Evolutionary conservation across 306 rosid species (phyloP), one percentile per base, ranked within the genome.

Genomic region (Oxytropis ochrocephala): DNA sequence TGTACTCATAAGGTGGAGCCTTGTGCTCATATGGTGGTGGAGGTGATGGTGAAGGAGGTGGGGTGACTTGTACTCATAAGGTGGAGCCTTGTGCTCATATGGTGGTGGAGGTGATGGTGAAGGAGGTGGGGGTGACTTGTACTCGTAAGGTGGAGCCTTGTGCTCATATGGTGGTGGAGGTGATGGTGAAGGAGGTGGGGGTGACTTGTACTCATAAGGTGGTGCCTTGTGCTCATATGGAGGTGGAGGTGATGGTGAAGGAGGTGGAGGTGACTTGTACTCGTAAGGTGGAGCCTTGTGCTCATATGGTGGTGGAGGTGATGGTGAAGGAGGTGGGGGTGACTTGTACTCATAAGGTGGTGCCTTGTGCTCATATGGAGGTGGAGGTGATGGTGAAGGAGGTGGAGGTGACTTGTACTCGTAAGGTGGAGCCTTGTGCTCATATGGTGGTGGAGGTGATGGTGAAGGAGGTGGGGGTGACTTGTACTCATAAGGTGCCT

Each of bases 291-390:
- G 78, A 0, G 85, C 43, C 43, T 38, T 38, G 83, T 0, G 83
- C 43, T 38, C 43, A 38, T 38, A 80, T 0, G 85, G 75, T 0
- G 79, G 62, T 0, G 79, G 82, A 0, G 92, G 91, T 18, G 95
- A 89, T 1, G 97, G 97, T 1, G 96, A 86, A 11, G 94, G 78
- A 10, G 69, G 69, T 2, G 69, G 69, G 3, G 69, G 54, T 2
- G 70, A 64, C 30, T 64, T 64, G 1, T 61, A 39, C 50, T 39
- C 50, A 11, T 61, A 56, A 42, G 78, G 85, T 0, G 96, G 91
- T 11, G 96, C 66, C 4, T 55, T 73, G 29, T 48, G 43, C 3
- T 17, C 11, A 4, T 72, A 70, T 3, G 85, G 54, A 0, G 62
- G 83, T 72, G 5, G 67, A 0, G 67, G 51, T 24, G 70, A 43